These are phyloP conservation scores for Erysimum cheiri DNA, from an alignment of 441 rosid genomes.

Conservation along the genomic window DNA sequence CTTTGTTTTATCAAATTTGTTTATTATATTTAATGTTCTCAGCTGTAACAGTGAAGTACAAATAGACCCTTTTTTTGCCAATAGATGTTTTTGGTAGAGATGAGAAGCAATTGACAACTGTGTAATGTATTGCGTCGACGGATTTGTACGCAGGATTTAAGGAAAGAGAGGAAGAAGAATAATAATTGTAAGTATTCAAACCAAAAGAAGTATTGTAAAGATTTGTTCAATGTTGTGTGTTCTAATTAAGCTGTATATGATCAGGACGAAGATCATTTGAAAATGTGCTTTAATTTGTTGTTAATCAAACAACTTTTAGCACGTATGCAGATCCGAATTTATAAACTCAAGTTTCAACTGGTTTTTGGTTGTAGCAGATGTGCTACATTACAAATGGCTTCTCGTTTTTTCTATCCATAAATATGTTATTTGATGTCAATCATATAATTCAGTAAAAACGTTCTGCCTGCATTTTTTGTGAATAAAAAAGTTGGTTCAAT, in stretches of 20 bases:
- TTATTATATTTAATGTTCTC: slow-evolving; percentile 27
- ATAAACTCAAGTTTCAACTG: not conserved
- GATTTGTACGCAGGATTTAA: slow-evolving; percentile 42
- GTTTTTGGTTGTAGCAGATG: not conserved
- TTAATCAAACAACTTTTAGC: not conserved
- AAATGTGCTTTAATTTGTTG: not conserved
- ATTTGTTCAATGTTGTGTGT: slow-evolving; percentile 6
- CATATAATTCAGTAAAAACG: not conserved
- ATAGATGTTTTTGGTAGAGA: slow-evolving; percentile 42
- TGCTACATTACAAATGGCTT: not conserved
- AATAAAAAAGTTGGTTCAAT: not conserved
- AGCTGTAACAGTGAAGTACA: slow-evolving; percentile 40
- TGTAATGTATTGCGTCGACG: slow-evolving; percentile 39
- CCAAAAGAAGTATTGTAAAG: not conserved
- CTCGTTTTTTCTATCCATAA: not conserved
- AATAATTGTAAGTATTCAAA: not conserved
- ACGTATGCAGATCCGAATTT: not conserved
- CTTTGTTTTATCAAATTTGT: slow-evolving; percentile 27
- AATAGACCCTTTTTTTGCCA: slow-evolving; percentile 34
- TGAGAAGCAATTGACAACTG: slow-evolving; percentile 40
- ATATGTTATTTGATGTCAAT: not conserved
- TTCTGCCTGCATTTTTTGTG: not conserved
- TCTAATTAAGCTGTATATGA: not conserved
- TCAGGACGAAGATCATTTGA: not conserved
- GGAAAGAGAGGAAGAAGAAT: not conserved